Conservation (phyloP, 352 stramenopile genomes). For the Phytopythium vexans region DNA sequence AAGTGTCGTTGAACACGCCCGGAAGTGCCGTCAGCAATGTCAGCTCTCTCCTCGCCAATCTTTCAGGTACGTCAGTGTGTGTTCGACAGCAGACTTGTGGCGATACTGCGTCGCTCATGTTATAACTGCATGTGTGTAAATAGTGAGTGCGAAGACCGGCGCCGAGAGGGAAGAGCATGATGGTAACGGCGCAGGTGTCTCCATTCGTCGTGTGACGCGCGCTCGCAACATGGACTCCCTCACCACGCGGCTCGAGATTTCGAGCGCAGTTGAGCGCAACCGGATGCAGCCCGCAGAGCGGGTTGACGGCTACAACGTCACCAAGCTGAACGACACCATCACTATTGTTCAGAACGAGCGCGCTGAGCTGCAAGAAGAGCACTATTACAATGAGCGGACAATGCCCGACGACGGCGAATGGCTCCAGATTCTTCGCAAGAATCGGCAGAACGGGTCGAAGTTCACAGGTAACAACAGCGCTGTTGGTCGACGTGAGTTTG, state of each 20-base stretch:
- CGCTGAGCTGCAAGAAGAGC: constrained; percentile 50
- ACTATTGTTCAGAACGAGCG: constrained; percentile 70
- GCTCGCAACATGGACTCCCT: constrained; percentile 77
- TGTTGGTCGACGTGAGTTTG: no score
- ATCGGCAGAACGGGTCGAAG: constrained; percentile 66
- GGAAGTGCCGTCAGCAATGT: constrained; percentile 38
- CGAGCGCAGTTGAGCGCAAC: constrained; percentile 64
- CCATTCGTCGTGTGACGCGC: constrained; percentile 44
- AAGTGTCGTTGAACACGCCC: constrained; percentile 37
- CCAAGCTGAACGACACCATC: constrained; percentile 63
- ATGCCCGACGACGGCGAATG: constrained; percentile 70
- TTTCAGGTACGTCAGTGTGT: constrained; percentile 35
- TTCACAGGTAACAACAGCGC: constrained; percentile 46
- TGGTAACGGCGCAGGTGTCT: constrained; percentile 55
- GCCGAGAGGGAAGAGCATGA: constrained; percentile 59
- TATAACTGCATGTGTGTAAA: not conserved
- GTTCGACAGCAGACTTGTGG: not conserved
- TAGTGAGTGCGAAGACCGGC: constrained; percentile 33
- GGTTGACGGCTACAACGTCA: constrained; percentile 73
- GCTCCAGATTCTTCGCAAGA: constrained; percentile 69
- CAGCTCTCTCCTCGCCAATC: constrained; percentile 58
- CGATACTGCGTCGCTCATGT: not conserved
- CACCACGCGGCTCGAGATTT: constrained; percentile 68
- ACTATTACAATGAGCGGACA: constrained; percentile 63
- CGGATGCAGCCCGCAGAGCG: constrained; percentile 43